Conservation (phyloP, 371 early-diverging fungal species). For the Apophysomyces trapeziformis region DNA sequence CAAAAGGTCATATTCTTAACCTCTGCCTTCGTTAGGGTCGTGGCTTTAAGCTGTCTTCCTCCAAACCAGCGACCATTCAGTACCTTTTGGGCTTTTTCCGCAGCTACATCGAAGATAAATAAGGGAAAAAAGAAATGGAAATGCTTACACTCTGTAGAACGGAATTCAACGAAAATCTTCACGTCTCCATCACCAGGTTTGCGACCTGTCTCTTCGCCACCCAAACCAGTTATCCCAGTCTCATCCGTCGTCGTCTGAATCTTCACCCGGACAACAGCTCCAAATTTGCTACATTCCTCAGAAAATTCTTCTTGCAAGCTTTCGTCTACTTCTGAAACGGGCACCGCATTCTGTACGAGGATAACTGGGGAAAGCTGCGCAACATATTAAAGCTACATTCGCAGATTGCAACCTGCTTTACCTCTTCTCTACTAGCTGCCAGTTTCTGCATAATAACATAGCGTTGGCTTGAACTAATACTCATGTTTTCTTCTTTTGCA, state of each 20-base stretch:
- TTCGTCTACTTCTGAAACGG: slow-evolving; percentile 68
- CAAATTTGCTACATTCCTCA: slow-evolving; percentile 74
- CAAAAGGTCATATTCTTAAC: not conserved
- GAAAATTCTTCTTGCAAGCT: slow-evolving; percentile 68
- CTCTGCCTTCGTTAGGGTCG: slow-evolving; percentile 4
- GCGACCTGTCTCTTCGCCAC: slow-evolving; percentile 23
- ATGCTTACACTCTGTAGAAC: slow-evolving; percentile 40
- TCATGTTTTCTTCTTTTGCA: slow-evolving; percentile 68
- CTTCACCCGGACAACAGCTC: slow-evolving; percentile 58
- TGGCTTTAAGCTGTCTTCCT: slow-evolving; percentile 64
- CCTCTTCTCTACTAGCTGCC: slow-evolving; percentile 50
- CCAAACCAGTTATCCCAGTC: slow-evolving; percentile 23
- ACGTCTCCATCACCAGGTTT: slow-evolving; percentile 37
- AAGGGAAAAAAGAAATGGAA: not conserved
- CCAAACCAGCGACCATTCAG: slow-evolving; percentile 78
- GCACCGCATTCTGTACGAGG: slow-evolving; percentile 60
- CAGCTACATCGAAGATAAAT: slow-evolving; percentile 38
- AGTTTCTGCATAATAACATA: slow-evolving; percentile 77
- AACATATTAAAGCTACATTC: not conserved
- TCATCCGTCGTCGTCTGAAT: slow-evolving; percentile 44
- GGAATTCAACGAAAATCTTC: slow-evolving; percentile 70
- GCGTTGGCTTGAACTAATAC: slow-evolving; percentile 64
- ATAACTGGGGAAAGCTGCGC: slow-evolving; percentile 53
- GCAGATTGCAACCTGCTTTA: not conserved
- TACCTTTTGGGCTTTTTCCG: slow-evolving; percentile 56